A percentile compares a stretch with the other conserved stretches of the same genome.
These are phyloP conservation scores for Ophidiomyces ophidiicola DNA, from an alignment of 2,329 filamentous ascomycete genomes.

Conservation along the genomic window DNA sequence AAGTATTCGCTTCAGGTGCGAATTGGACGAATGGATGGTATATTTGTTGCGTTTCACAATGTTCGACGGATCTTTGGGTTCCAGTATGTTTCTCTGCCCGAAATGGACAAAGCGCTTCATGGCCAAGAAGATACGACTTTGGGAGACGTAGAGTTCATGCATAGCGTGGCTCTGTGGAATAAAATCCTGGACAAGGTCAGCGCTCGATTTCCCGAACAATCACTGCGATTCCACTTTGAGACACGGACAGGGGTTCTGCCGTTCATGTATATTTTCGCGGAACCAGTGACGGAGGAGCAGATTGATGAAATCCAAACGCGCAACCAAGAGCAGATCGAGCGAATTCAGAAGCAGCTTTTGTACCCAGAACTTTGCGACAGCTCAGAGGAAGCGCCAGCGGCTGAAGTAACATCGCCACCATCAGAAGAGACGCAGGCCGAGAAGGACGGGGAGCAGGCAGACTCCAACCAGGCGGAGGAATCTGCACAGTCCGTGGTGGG, in stretches of 20 bases:
- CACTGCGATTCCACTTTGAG: slow-evolving; percentile 71
- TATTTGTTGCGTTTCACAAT: slow-evolving; percentile 95
- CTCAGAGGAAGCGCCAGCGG: slow-evolving; percentile 16
- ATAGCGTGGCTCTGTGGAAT: slow-evolving; percentile 69
- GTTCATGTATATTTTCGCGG: slow-evolving; percentile 80
- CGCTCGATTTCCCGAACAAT: slow-evolving; percentile 57
- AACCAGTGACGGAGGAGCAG: slow-evolving; percentile 63
- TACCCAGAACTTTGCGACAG: slow-evolving; percentile 24
- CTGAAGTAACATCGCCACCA: slow-evolving; percentile 16
- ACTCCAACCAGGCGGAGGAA: slow-evolving; percentile 16
- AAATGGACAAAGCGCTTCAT: slow-evolving; percentile 88
- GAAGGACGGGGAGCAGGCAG: slow-evolving; percentile 9
- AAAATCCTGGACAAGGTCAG: slow-evolving; percentile 65
- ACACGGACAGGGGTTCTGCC: slow-evolving; percentile 50
- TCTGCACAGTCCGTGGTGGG: slow-evolving; percentile 42
- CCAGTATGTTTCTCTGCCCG: slow-evolving; percentile 74
- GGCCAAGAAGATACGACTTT: slow-evolving; percentile 54
- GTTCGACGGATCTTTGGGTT: slow-evolving; percentile 92
- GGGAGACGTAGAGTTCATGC: slow-evolving; percentile 74
- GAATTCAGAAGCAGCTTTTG: slow-evolving; percentile 48
- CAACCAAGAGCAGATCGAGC: slow-evolving; percentile 52
- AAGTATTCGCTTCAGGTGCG: slow-evolving; percentile 96
- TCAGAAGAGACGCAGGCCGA: slow-evolving; percentile 16
- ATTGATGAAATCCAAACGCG: slow-evolving; percentile 62
- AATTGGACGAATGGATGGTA: slow-evolving; percentile 97